Conservation (phyloP, 2,329 filamentous ascomycete genomes). For the Escovopsis sp. region DNA sequence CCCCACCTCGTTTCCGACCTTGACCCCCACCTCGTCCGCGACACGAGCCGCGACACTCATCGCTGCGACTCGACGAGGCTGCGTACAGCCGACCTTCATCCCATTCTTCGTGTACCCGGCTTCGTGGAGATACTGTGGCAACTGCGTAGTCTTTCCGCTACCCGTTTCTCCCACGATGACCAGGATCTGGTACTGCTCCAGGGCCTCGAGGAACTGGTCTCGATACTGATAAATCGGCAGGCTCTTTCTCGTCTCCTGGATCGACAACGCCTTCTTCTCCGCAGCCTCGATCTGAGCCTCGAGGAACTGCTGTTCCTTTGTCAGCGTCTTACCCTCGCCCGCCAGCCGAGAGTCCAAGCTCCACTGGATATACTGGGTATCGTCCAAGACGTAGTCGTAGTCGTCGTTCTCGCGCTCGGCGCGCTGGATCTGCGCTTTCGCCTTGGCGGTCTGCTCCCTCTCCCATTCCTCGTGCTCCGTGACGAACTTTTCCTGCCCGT, state of each 20-base stretch:
- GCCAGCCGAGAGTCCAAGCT: constrained; percentile 58
- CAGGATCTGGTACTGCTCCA: constrained; percentile 73
- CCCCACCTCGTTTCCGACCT: constrained; percentile 82
- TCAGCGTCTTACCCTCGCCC: constrained; percentile 56
- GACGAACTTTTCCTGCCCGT: constrained; percentile 75
- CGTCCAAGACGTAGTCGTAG: constrained; percentile 89
- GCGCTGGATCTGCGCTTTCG: constrained; percentile 69
- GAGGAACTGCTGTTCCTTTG: constrained; percentile 64
- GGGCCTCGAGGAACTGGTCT: constrained; percentile 71
- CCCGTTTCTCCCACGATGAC: constrained; percentile 93
- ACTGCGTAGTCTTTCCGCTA: constrained; percentile 87
- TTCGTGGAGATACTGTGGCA: constrained; percentile 88
- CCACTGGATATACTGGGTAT: constrained; percentile 77
- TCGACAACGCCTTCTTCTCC: constrained; percentile 73
- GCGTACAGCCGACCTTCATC: constrained; percentile 81
- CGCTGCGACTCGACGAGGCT: constrained; percentile 86
- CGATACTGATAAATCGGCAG: constrained; percentile 82
- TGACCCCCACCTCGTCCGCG: constrained; percentile 82
- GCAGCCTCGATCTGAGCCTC: constrained; percentile 75
- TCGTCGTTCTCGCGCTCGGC: constrained; percentile 65
- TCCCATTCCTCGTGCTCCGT: constrained; percentile 98
- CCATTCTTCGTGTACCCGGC: constrained; percentile 76
- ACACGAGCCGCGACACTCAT: constrained; percentile 97
- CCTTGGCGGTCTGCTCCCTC: constrained; percentile 72
- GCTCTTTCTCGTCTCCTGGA: constrained; percentile 82